phyloP scores from a whole-genome alignment of 2,329 filamentous ascomycete species.

The Fusarium austroafricanum region DNA sequence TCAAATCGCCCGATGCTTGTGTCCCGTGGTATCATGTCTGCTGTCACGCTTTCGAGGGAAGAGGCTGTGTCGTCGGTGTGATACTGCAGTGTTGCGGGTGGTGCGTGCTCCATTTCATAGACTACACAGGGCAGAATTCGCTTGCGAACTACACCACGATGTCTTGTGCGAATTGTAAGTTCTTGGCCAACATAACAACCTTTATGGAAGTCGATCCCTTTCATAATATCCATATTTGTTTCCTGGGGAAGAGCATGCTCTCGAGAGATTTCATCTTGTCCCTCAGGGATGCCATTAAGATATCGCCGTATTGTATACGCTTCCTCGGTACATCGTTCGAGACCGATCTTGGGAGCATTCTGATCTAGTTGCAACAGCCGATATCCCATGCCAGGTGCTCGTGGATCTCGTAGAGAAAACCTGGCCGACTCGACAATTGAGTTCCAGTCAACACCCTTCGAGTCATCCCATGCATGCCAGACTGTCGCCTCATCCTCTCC shows the following conservation, averaged over 20 bases:
- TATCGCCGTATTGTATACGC: slow-evolving; percentile 83
- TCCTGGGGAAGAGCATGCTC: slow-evolving; percentile 85
- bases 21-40: slow-evolving; percentile 56
- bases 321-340: slow-evolving; percentile 61
- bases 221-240: slow-evolving; percentile 87
- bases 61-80: slow-evolving; percentile 47
- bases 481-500: slow-evolving; percentile 73
- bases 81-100: slow-evolving; percentile 61
- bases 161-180: slow-evolving; percentile 93
- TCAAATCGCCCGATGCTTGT: slow-evolving; percentile 63
- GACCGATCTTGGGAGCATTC: slow-evolving; percentile 53
- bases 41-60: slow-evolving; percentile 44
- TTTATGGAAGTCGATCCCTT: slow-evolving; percentile 91
- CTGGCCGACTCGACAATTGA: slow-evolving; percentile 33
- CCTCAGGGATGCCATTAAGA: slow-evolving; percentile 84
- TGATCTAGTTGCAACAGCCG: slow-evolving; percentile 56
- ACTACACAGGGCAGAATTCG: slow-evolving; percentile 84
- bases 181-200: slow-evolving; percentile 98
- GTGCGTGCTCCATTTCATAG: slow-evolving; percentile 63
- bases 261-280: slow-evolving; percentile 78
- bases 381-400: slow-evolving; percentile 67
- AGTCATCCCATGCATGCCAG: slow-evolving; percentile 80
- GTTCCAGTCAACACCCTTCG: slow-evolving; percentile 40
- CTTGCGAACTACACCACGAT: slow-evolving; percentile 93
- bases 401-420: slow-evolving; percentile 61